Percentiles rank a stretch among this genome's conserved stretches.
phyloP scores from a whole-genome alignment of 371 early-diverging fungal species.

The Mucor mucedo region DNA sequence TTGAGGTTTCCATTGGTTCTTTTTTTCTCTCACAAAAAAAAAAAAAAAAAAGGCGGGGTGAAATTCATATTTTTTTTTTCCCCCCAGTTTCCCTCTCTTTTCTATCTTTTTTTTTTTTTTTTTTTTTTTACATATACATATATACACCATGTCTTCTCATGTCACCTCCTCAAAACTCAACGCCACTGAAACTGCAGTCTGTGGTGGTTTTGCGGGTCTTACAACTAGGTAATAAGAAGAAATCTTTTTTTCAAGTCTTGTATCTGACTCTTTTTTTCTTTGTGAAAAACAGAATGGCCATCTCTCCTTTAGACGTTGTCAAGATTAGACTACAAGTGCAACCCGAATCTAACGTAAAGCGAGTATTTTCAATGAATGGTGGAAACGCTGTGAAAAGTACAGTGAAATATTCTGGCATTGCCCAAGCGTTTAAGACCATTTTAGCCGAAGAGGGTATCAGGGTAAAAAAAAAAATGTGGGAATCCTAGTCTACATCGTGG shows the following conservation, averaged over 20 bases:
- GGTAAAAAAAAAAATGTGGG: constrained; percentile 31
- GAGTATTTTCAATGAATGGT: neutral
- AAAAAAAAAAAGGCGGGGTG: neutral
- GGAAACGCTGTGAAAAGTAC: constrained; percentile 28
- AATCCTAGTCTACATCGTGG: too few species aligned
- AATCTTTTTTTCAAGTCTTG: neutral
- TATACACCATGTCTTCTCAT: constrained; percentile 34
- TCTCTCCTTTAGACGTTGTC: constrained; percentile 91
- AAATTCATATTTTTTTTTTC: neutral
- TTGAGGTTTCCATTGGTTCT: constrained; percentile 1
- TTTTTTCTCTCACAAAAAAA: neutral
- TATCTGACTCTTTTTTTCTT: neutral
- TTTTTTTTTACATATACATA: constrained; percentile 3
- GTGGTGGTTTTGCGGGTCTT: constrained; percentile 69
- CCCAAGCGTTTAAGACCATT: constrained; percentile 55
- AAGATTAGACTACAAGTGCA: constrained; percentile 84
- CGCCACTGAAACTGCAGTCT: constrained; percentile 57
- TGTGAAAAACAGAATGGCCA: constrained; percentile 50
- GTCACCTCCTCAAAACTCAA: constrained; percentile 49
- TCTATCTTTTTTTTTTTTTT: constrained; percentile 2
- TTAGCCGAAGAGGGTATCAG: constrained; percentile 67
- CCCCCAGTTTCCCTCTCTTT: constrained; percentile 2
- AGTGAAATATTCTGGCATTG: constrained; percentile 58
- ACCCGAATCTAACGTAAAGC: constrained; percentile 16
- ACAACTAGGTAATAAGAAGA: constrained; percentile 48